phyloP scores from a whole-genome alignment of 768 basidiomycete genomes.

The Artomyces pyxidatus region DNA sequence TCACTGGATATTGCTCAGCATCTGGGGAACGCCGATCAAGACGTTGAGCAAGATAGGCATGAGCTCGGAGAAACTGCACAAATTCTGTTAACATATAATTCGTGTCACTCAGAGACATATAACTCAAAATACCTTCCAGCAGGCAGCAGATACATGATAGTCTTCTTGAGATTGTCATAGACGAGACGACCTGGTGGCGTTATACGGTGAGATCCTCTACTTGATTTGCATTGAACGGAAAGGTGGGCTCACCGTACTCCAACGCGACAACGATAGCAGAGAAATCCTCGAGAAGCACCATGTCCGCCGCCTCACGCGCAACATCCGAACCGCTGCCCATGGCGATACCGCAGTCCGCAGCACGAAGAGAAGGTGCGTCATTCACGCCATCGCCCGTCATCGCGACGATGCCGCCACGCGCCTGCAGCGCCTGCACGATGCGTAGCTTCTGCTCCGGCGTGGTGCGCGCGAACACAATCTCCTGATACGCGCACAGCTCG shows the following conservation, averaged over 20 bases:
- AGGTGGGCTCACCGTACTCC: no score
- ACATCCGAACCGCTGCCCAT: conserved; percentile 48
- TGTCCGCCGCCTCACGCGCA: conserved; percentile 49
- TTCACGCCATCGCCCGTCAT: conserved; percentile 66
- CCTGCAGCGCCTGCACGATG: conserved; percentile 54
- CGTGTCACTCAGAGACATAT: conserved; percentile 12
- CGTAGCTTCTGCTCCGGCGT: conserved; percentile 58
- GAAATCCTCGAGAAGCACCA: conserved; percentile 59
- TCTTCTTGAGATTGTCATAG: conserved; percentile 57
- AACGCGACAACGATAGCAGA: conserved; percentile 57
- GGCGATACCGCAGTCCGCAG: conserved; percentile 55
- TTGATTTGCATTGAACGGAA: no score
- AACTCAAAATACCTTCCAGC: conserved; percentile 44
- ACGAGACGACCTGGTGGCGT: no score
- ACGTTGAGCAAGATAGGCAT: conserved; percentile 52
- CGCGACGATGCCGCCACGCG: conserved; percentile 43
- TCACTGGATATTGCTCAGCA: conserved; percentile 31
- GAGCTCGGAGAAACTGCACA: conserved; percentile 52
- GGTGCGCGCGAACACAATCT: conserved; percentile 55
- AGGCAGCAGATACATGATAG: conserved; percentile 41
- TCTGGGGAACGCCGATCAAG: conserved; percentile 33
- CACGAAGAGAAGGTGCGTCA: conserved; percentile 49
- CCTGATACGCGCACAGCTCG: conserved; percentile 29
- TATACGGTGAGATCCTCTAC: no score
- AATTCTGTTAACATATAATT: neutral